Conservation (phyloP, 2,329 filamentous ascomycete species). For the Dendryphion nanum region DNA sequence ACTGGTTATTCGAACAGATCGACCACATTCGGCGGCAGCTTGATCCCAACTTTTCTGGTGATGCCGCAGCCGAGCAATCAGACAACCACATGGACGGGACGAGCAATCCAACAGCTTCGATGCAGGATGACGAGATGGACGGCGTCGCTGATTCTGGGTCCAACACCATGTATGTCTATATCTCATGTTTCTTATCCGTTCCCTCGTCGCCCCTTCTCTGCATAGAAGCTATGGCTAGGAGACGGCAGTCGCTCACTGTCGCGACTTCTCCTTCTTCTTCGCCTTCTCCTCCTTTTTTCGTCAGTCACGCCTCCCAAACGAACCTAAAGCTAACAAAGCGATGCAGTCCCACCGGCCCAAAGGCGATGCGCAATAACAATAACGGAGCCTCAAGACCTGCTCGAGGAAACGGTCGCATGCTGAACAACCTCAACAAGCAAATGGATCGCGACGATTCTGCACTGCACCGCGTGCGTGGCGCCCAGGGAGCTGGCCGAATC, state of each 20-base stretch:
- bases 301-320: constrained; percentile 7
- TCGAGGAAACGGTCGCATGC: constrained; percentile 74
- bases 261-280: background rate
- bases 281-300: background rate
- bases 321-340: constrained; percentile 11
- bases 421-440: constrained; percentile 79
- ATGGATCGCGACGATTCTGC: constrained; percentile 79
- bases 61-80: constrained; percentile 17
- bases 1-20: constrained; percentile 92
- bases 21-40: constrained; percentile 63
- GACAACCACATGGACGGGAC: constrained; percentile 22
- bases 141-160: constrained; percentile 47
- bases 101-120: constrained; percentile 6
- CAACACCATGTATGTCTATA: constrained; percentile 46
- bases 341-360: constrained; percentile 88
- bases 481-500: constrained; percentile 73
- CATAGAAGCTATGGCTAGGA: no score
- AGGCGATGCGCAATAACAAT: constrained; percentile 82
- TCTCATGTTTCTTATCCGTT: background rate
- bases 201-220: background rate
- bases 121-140: constrained; percentile 69
- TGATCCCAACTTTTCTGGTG: constrained; percentile 46
- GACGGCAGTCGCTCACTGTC: no score
- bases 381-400: constrained; percentile 30
- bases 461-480: constrained; percentile 74